Evolutionary conservation across 192 early-diverging fungal species (phyloP), one percentile per base, ranked within the genome.

Genomic region (Coemansia brasiliensis): DNA sequence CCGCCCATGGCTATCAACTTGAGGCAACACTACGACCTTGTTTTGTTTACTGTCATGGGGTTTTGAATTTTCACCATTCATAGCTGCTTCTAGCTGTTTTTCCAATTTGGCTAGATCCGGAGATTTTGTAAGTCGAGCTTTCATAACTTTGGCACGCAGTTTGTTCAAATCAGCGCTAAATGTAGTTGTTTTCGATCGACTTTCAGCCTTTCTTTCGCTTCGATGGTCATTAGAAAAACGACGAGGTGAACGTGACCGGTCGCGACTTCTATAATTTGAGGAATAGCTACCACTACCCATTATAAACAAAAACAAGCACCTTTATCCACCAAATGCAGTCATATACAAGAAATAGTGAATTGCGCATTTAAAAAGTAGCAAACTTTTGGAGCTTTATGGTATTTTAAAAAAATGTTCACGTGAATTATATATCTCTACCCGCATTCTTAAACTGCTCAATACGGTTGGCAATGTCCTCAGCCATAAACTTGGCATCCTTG

Each of bases 111-210:
- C 76, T 3, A 79, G 68, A 38, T 93, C 80, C 1, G 83, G 78
- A 3, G 73, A 55, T 24, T 86, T 87, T 74, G 85, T 82, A 48
- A 98, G 61, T 37, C 79, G 84, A 4, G 94, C 94, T 43, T 92
- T 90, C 15, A 98, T 62, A 40, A 91, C 83, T 35, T 88, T 84
- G 2, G 94, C 84, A 26, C 87, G 84, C 39, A 98, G 72, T 53
- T 88, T 93, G 82, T 98, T 98, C 15, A 98, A 72, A 46, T 96
- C 86, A 45, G 41, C 50, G 26, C 57, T 55, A 38, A 45, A 64
- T 25, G 59, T 39, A 4, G 38, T n/a, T 15, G 46, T 44, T 9
- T 20, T 26, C 11, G 57, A 10, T 8, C 57, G 25, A 12, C 18
- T 8, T 8, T 38, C 44, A 11, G 18, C 20, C 7, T 12, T 17